Conservation (phyloP, 495 filamentous ascomycete species). For the Platismatia glauca region DNA sequence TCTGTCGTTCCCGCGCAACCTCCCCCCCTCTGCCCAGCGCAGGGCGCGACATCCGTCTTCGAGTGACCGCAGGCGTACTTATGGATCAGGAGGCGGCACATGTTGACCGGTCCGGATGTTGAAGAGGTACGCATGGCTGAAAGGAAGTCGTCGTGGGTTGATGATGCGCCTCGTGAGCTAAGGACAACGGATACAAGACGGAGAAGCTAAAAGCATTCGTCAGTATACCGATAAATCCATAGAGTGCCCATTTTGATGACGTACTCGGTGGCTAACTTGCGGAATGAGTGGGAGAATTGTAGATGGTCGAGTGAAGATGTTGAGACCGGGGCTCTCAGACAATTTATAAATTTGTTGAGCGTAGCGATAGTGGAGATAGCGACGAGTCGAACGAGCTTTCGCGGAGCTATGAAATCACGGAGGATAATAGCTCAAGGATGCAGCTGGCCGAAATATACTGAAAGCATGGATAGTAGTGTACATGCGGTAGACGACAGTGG, state of each 20-base stretch:
- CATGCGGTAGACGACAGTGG: slow-evolving; percentile 3
- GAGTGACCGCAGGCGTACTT: slow-evolving; percentile 13
- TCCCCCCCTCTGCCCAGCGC: slow-evolving; percentile 10
- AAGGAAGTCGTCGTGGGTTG: not conserved
- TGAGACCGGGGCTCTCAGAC: not conserved
- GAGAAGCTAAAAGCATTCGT: not conserved
- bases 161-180: not conserved
- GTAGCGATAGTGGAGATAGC: not conserved
- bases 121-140: slow-evolving; percentile 1
- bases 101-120: not conserved
- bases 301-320: not conserved
- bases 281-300: not conserved
- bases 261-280: not conserved
- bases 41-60: slow-evolving; percentile 15
- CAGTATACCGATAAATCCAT: not conserved
- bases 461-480: not conserved
- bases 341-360: not conserved
- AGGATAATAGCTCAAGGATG: not conserved
- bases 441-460: not conserved
- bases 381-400: not conserved
- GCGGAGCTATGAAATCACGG: not conserved
- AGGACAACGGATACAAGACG: not conserved
- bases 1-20: slow-evolving; percentile 1
- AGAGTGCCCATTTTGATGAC: not conserved
- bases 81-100: slow-evolving; percentile 9